Evolutionary conservation across 768 basidiomycete species (phyloP), one percentile per base, ranked within the genome.

Genomic region (Galerina sulciceps): DNA sequence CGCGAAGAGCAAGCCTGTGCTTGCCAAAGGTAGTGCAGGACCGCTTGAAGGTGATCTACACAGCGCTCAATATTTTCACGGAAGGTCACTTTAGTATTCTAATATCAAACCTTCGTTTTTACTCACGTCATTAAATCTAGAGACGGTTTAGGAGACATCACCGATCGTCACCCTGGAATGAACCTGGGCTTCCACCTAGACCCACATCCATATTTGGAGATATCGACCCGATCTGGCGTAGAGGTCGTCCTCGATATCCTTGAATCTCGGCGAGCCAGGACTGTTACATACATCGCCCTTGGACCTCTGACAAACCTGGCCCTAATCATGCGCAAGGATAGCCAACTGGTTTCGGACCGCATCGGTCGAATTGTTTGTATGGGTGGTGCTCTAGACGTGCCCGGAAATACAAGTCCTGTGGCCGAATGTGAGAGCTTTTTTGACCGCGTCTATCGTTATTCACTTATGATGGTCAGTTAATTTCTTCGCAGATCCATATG

Each of bases 371-470:
- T 98, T 8, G 75, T 95, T 18, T 88, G 87, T 70, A 96, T 98
- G 94, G 95, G 95, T n/a, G 95, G 94, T 13, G 90, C 94, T 2
- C 71, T 98, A 20, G 93, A 96, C 62, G 91, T 93, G 34, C 93
- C 95, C 0, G 95, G 95, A 2, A 98, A 96, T 64, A 90, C 88
- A 0, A 85, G 80, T 22, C 85, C 93, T 8, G 80, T 84, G 3
- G 90, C 94, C 57, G 95, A 97, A 72, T 96, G 94, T 92, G 73
- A 73, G 86, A 26, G 5, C 47, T 22, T 22, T 53, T 56, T 48
- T 23, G 35, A 18, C n/a, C n/a, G 22, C 18, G 14, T 26, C n/a
- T 9, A 44, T 35, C 42, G 17, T 53, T 14, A 45, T 41, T 62
- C n/a, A 59, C 43, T 23, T 31, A 20, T 43, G 3, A 17, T 41